Evolutionary conservation across 2,329 filamentous ascomycete genomes (phyloP), one percentile per base, ranked within the genome.

Genomic region (Ophiostoma quercus): DNA sequence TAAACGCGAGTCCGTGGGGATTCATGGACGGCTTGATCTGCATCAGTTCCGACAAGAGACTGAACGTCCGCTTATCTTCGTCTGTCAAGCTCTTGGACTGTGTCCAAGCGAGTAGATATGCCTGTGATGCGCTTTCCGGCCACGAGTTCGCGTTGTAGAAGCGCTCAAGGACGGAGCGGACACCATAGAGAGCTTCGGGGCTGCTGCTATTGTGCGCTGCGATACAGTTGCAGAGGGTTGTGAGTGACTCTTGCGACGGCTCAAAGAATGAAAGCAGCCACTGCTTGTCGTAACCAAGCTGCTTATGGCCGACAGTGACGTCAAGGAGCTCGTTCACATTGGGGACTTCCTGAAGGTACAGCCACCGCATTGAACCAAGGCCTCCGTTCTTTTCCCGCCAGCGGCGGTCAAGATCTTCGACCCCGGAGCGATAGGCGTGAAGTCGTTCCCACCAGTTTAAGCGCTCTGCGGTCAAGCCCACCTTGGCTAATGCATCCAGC

Each of bases 101-200:
- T 19, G 66, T 68, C 74, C 73, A 75, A 14, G 72, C 72, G 29
- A 69, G 37, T n/a, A 72, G 63, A 8, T 74, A 71, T 1, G 69
- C 69, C 57, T 71, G 62, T 0, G 68, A 71, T 3, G 73, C 74
- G 12, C 41, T 43, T 25, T 67, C 60, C 1, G 71, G 66, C 73
- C 73, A 74, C 37, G 16, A 16, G 8, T 62, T 69, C 16, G 19
- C n/a, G 3, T 22, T 60, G 37, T 71, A 47, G 66, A 69, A 67
- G n/a, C 73, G 70, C 60, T 73, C 63, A 9, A 72, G 69, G 9
- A 74, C 60, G 22, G 66, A 73, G 57, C 72, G 63, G 39, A 72
- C 69, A 3, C 71, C 71, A 29, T 68, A 66, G 19, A 66, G 39
- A 1, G 71, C 72, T 1, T 32, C 9, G 0, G 57, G 65, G 16